Evolutionary conservation across 2,329 filamentous ascomycete genomes (phyloP), one percentile per base, ranked within the genome.

Genomic region (Orbilia oligospora): DNA sequence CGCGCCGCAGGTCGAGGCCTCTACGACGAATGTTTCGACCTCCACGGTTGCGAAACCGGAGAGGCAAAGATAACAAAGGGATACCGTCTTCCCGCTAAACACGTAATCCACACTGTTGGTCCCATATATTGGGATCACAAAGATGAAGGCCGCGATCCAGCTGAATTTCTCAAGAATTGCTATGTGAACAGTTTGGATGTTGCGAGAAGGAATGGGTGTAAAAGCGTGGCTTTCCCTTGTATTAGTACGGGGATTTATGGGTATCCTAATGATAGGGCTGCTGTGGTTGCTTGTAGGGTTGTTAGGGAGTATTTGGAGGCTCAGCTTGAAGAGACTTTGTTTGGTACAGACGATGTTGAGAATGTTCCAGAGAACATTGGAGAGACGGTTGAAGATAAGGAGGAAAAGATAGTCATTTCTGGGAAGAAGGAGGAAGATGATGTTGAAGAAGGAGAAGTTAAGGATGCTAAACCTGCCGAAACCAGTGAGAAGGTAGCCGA

Each of bases 241-340:
- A 88, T 98, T 76, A 97, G 94, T 83, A 97, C 95, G 0, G 96
- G 95, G 0, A 84, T 97, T 0, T 98, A 97, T 83, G 93, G 93
- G 0, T 98, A 97, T 83, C 95, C 95, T 0, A 92, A 89, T 81
- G 80, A 83, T 0, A 88, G 90, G 48, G 96, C 95, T 0, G 93
- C 93, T 0, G 84, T 87, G n/a, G 87, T 91, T 9, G 96, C 93
- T 0, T 87, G 92, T 66, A 86, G 88, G 36, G 84, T 88, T 0
- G 88, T 91, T 9, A 87, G 88, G 69, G 83, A 85, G 41, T 91
- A 89, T 79, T 82, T 91, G 71, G 81, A 82, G 56, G 51, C 63
- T n/a, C 73, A 77, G 46, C 55, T 66, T 5, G 27, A 48, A n/a
- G 67, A 70, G 18, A 20, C n/a, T 27, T 18, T 22, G 22, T 86